A percentile compares a stretch with the other conserved stretches of the same genome.
phyloP scores from a whole-genome alignment of 306 rosid genomes.

The Dryas octopetala region DNA sequence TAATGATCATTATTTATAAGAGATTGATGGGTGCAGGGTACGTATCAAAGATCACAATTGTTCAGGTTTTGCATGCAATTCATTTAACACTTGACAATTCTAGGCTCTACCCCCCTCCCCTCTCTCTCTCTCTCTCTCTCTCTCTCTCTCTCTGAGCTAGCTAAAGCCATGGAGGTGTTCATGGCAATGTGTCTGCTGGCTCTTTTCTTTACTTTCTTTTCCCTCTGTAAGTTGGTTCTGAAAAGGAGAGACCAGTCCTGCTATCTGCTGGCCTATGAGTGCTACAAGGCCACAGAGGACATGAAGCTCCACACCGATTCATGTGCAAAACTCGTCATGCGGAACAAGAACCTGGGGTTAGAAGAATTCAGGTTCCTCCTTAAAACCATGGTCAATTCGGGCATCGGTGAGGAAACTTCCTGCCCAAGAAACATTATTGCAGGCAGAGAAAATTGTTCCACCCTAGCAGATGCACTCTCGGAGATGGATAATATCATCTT shows the following conservation, averaged over 20 bases:
- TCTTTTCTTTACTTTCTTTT: slow-evolving; percentile 32
- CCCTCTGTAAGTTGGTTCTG: slow-evolving; percentile 37
- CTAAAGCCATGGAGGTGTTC: slow-evolving; percentile 41
- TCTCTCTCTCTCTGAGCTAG: neutral
- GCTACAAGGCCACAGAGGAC: slow-evolving; percentile 60
- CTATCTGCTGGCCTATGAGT: slow-evolving; percentile 75
- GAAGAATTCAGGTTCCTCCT: slow-evolving; percentile 65
- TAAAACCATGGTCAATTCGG: slow-evolving; percentile 67
- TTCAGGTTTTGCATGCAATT: slow-evolving; percentile 12
- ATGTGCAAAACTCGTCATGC: slow-evolving; percentile 38
- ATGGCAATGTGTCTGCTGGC: slow-evolving; percentile 24
- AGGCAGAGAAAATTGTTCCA: slow-evolving; percentile 48
- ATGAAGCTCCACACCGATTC: slow-evolving; percentile 47
- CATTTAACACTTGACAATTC: neutral
- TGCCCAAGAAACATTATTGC: slow-evolving; percentile 62
- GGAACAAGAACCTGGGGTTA: slow-evolving; percentile 61
- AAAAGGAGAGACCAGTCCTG: slow-evolving; percentile 50
- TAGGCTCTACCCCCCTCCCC: neutral
- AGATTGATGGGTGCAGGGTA: neutral
- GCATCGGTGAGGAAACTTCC: slow-evolving; percentile 73
- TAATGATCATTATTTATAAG: neutral
- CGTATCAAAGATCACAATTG: neutral
- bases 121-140: neutral
- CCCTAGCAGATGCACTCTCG: slow-evolving; percentile 34
- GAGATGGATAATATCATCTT: slow-evolving; percentile 78